These are phyloP conservation scores for Colletotrichum sansevieriae DNA, from an alignment of 2,329 filamentous ascomycete genomes.

Conservation along the genomic window DNA sequence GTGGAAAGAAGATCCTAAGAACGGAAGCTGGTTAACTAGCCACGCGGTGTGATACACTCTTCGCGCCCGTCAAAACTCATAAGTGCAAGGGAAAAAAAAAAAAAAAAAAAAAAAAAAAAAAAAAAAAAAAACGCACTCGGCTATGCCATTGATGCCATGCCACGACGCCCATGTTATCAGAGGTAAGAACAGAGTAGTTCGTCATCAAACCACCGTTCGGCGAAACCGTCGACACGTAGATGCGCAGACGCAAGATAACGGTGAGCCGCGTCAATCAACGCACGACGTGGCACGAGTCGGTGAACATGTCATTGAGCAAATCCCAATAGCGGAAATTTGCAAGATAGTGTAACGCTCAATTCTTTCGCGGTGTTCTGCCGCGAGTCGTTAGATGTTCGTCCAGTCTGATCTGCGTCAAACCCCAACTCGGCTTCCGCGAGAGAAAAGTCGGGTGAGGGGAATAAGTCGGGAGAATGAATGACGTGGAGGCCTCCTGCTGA, in stretches of 20 bases:
- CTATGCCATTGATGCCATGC: too few species aligned
- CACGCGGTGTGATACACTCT: constrained; percentile 11
- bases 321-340: neutral
- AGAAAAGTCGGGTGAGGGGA: constrained; percentile 2
- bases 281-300: constrained; percentile 37
- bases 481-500: constrained; percentile 13
- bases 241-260: constrained; percentile 15
- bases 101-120: neutral
- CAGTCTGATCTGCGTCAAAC: constrained; percentile 4
- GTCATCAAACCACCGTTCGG: constrained; percentile 2
- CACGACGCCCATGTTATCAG: neutral
- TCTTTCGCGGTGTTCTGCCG: neutral
- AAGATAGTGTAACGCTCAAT: neutral
- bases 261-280: constrained; percentile 24
- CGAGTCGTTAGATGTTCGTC: constrained; percentile 20
- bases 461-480: neutral
- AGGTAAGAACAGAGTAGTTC: neutral
- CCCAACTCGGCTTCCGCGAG: neutral
- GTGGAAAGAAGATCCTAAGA: constrained; percentile 5
- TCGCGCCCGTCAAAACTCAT: constrained; percentile 14
- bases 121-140: neutral
- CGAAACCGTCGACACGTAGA: neutral
- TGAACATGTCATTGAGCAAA: neutral
- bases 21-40: neutral
- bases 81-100: neutral